Evolutionary conservation across 352 stramenopile species (phyloP).

Genomic region (Stramenopiles sp.): DNA sequence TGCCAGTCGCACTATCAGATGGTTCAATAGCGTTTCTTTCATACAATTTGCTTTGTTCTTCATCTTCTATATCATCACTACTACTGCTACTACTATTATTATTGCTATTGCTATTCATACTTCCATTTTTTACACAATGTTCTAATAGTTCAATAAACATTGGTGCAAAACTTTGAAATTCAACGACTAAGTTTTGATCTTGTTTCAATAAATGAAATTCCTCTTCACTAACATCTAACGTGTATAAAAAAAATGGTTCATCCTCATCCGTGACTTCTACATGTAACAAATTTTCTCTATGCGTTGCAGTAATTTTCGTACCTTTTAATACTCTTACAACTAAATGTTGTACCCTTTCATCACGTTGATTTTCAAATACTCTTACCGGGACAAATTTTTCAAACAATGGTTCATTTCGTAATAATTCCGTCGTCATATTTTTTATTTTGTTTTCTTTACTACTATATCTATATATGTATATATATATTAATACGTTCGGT

Average conservation of each 20-base stretch:
- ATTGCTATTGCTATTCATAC: conserved; percentile 19
- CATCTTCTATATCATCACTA: conserved; percentile 12
- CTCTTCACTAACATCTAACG: conserved; percentile 73
- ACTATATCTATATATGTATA: too few species aligned
- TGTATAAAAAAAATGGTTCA: conserved; percentile 76
- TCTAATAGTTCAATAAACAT: conserved; percentile 76
- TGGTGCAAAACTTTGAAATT: conserved; percentile 66
- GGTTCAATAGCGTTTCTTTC: conserved; percentile 12
- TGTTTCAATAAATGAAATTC: conserved; percentile 81
- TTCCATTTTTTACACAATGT: conserved; percentile 52
- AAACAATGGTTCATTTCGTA: too few species aligned
- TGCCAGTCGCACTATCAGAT: conserved; percentile 12
- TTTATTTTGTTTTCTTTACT: too few species aligned
- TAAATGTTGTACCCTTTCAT: too few species aligned
- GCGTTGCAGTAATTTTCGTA: too few species aligned
- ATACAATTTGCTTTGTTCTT: not conserved
- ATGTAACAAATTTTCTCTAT: conserved; percentile 63
- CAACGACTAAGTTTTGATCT: conserved; percentile 70
- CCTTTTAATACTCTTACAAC: too few species aligned
- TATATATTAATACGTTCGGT: too few species aligned
- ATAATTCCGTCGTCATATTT: too few species aligned
- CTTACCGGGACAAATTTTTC: too few species aligned
- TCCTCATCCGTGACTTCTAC: conserved; percentile 74
- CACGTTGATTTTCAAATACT: too few species aligned
- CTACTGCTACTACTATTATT: not conserved